phyloP scores from a whole-genome alignment of 176 grass and related monocot species.

The Chloris gayana region DNA sequence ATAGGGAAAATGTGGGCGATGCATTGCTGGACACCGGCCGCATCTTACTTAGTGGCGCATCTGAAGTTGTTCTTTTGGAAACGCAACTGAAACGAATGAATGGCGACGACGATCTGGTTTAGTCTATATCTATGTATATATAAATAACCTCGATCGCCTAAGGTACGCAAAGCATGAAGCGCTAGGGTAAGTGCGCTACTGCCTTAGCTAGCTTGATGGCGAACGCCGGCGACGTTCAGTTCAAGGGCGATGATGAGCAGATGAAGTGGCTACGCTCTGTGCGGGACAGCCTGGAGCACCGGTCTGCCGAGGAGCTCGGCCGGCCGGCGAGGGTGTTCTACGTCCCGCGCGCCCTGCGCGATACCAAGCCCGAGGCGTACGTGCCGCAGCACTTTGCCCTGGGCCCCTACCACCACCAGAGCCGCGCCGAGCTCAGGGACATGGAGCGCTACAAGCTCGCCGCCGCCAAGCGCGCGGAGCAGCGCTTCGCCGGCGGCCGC shows the following conservation, averaged over 20 bases:
- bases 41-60: no score
- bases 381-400: constrained; percentile 73
- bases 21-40: no score
- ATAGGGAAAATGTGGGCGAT: no score
- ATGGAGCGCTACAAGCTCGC: constrained; percentile 93
- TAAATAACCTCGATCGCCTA: no score
- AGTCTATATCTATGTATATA: no score
- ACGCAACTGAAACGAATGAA: no score
- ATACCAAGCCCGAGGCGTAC: constrained; percentile 59
- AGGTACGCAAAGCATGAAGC: no score
- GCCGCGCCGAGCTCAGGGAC: constrained; percentile 64
- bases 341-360: constrained; percentile 52
- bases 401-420: constrained; percentile 68
- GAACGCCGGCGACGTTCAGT: constrained; percentile 5
- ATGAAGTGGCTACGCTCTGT: constrained; percentile 57
- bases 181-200: no score
- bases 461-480: constrained; percentile 69
- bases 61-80: no score
- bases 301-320: constrained; percentile 40
- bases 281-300: constrained; percentile 51
- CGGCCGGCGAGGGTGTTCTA: constrained; percentile 62
- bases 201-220: no score
- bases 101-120: no score
- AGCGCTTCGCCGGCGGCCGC: constrained; percentile 48
- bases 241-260: constrained; percentile 45